Percentiles rank a stretch among this genome's conserved stretches.
Evolutionary conservation across 2,329 filamentous ascomycete genomes (phyloP).

Genomic region (Trichoderma guizhouense): DNA sequence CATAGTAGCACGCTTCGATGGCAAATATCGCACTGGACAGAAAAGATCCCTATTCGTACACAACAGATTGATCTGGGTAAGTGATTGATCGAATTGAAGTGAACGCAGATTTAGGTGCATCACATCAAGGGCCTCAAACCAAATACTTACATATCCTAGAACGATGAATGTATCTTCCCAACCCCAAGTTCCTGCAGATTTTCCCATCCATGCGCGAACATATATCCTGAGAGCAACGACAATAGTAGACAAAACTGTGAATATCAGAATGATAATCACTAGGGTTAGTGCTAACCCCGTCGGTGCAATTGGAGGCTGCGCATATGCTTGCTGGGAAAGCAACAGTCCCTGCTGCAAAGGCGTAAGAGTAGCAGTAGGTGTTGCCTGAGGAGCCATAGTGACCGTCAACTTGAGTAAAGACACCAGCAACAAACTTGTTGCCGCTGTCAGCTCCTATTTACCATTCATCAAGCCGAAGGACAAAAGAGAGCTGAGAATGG

Average conservation of each 20-base stretch:
- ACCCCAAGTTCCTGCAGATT: not conserved
- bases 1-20: not conserved
- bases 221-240: not conserved
- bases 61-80: not conserved
- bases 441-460: not conserved
- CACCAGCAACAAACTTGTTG: not conserved
- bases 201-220: not conserved
- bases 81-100: not conserved
- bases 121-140: not conserved
- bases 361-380: not conserved
- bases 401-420: not conserved
- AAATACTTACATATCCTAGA: not conserved
- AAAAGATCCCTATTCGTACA: not conserved
- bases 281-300: not conserved
- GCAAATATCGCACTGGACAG: not conserved
- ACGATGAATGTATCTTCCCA: not conserved
- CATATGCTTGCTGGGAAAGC: not conserved
- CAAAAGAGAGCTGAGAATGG: not conserved
- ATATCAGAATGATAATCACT: not conserved
- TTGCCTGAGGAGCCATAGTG: not conserved
- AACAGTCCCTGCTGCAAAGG: not conserved
- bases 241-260: not conserved
- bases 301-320: not conserved
- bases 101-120: rapidly evolving
- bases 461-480: not conserved